Conservation (phyloP, 108 stramenopile genomes). For the Tribonema minus region DNA sequence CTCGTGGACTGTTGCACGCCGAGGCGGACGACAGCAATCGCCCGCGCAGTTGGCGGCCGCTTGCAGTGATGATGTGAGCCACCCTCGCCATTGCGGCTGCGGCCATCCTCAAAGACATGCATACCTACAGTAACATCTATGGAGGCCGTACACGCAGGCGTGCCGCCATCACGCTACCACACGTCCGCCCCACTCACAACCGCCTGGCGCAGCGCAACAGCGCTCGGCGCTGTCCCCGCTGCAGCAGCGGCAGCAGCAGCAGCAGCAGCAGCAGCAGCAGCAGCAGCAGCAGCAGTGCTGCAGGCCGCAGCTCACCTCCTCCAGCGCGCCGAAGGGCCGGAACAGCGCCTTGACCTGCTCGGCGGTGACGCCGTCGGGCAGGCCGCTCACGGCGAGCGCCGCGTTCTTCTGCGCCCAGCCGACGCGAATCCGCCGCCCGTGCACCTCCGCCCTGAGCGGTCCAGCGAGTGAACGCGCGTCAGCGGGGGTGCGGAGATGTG, state of each 20-base stretch:
- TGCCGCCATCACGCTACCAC: not conserved
- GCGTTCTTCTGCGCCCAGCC: slow-evolving; percentile 47
- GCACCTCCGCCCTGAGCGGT: slow-evolving; percentile 2
- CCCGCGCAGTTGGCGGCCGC: too few species aligned
- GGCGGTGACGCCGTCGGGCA: not conserved
- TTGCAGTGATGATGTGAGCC: too few species aligned
- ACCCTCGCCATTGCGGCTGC: too few species aligned
- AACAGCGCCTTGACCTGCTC: slow-evolving; percentile 11
- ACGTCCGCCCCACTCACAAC: not conserved
- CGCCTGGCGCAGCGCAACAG: not conserved
- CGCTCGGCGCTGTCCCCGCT: not conserved
- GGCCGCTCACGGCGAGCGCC: slow-evolving; percentile 9
- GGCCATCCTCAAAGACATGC: too few species aligned
- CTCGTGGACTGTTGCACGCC: too few species aligned
- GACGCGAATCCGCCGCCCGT: slow-evolving; percentile 17
- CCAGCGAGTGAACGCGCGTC: too few species aligned
- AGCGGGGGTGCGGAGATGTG: too few species aligned
- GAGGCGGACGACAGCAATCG: too few species aligned
- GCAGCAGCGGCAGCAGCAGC: not conserved
- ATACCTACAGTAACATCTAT: too few species aligned
- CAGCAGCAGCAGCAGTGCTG: too few species aligned
- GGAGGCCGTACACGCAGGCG: too few species aligned
- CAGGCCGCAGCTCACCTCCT: not conserved
- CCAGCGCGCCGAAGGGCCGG: slow-evolving; percentile 14
- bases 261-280: not conserved